Percentiles rank a stretch among this genome's conserved stretches.
Evolutionary conservation across 2,329 filamentous ascomycete genomes (phyloP).

Genomic region (Orbilia oligospora): DNA sequence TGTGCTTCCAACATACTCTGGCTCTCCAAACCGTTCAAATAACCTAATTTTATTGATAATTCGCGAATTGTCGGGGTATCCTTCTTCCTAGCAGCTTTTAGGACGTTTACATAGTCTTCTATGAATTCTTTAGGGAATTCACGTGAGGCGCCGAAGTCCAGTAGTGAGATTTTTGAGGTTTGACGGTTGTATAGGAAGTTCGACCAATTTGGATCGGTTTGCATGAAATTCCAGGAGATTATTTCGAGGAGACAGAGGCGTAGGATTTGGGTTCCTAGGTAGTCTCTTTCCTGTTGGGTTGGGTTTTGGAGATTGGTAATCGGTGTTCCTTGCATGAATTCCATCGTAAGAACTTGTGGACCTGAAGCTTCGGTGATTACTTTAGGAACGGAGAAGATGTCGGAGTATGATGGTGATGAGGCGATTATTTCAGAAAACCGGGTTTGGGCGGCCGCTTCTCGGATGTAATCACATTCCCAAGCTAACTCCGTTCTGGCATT

Average conservation of each 20-base stretch:
- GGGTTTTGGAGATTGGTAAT: slow-evolving; percentile 85
- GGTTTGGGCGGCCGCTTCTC: slow-evolving; percentile 84
- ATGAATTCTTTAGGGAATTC: slow-evolving; percentile 88
- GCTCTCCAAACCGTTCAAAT: slow-evolving; percentile 91
- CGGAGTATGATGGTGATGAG: slow-evolving; percentile 72
- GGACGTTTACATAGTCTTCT: slow-evolving; percentile 81
- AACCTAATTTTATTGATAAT: slow-evolving; percentile 84
- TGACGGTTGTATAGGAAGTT: slow-evolving; percentile 92
- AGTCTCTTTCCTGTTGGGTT: slow-evolving; percentile 87
- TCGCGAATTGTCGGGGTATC: slow-evolving; percentile 77
- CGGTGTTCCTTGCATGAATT: slow-evolving; percentile 86
- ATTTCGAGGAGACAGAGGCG: slow-evolving; percentile 94
- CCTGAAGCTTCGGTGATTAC: slow-evolving; percentile 85
- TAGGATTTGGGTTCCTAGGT: slow-evolving; percentile 72
- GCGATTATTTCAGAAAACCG: slow-evolving; percentile 83
- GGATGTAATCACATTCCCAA: slow-evolving; percentile 96
- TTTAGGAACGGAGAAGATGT: slow-evolving; percentile 83
- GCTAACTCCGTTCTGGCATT: slow-evolving; percentile 92
- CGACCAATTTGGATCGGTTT: slow-evolving; percentile 99
- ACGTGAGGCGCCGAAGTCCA: slow-evolving; percentile 94
- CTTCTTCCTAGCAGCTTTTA: slow-evolving; percentile 81
- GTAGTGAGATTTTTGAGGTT: slow-evolving; percentile 82
- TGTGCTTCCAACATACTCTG: slow-evolving; percentile 90
- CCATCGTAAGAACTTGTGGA: slow-evolving; percentile 90
- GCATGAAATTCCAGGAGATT: slow-evolving; percentile 96